phyloP scores from a whole-genome alignment of 2,329 filamentous ascomycete genomes.

The Gyromitra esculenta region DNA sequence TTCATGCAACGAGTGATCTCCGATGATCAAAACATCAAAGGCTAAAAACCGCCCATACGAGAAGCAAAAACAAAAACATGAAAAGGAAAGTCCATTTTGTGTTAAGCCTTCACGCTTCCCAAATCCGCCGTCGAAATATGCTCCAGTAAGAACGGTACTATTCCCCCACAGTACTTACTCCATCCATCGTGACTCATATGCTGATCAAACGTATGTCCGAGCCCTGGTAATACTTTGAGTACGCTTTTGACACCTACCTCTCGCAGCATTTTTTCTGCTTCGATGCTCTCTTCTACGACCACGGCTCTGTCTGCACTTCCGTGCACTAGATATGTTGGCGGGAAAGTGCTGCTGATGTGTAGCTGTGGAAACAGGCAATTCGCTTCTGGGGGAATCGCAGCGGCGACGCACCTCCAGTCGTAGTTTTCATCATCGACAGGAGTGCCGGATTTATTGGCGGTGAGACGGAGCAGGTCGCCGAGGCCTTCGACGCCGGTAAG shows the following conservation, averaged over 20 bases:
- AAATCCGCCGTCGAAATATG: constrained; percentile 40
- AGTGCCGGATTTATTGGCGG: constrained; percentile 20
- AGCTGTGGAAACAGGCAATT: constrained; percentile 50
- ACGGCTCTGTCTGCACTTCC: constrained; percentile 39
- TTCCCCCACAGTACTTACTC: constrained; percentile 33
- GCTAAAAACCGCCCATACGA: neutral
- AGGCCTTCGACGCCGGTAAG: constrained; percentile 44
- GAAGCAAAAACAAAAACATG: neutral
- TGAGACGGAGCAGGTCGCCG: constrained; percentile 23
- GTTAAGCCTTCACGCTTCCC: constrained; percentile 3
- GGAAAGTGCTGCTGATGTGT: constrained; percentile 35
- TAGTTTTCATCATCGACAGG: constrained; percentile 28
- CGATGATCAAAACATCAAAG: constrained; percentile 2
- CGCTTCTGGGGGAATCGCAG: constrained; percentile 38
- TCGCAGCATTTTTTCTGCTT: constrained; percentile 35
- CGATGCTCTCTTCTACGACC: constrained; percentile 34
- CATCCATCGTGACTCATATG: constrained; percentile 41
- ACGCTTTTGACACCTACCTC: constrained; percentile 41
- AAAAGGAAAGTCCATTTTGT: constrained; percentile 1
- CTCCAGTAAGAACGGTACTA: constrained; percentile 47
- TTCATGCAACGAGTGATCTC: constrained; percentile 15
- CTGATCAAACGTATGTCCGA: constrained; percentile 48
- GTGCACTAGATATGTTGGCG: constrained; percentile 49
- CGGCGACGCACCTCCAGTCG: constrained; percentile 31
- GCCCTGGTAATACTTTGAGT: constrained; percentile 28